Evolutionary conservation across 352 stramenopile species (phyloP), one percentile per base, ranked within the genome.

Genomic region (Globisporangium nagaii): DNA sequence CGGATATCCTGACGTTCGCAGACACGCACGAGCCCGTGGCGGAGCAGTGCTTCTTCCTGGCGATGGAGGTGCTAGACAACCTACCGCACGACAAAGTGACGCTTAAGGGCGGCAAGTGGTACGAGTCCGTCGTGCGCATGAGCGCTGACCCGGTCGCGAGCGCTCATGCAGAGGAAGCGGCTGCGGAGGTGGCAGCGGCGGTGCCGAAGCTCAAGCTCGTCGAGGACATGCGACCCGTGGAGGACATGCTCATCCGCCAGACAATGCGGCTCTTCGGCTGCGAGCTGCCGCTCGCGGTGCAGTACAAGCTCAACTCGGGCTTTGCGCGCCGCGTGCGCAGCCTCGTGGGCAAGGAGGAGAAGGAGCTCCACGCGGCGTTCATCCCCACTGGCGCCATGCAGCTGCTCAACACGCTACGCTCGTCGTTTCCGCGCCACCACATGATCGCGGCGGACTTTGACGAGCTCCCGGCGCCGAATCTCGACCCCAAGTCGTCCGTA

Each of bases 41-140:
- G 40, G 63, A 73, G 12, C 62, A 68, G 56, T 93, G 83, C 60
- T 90, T 90, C 50, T 88, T 96, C 39, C 28, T 96, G 19, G 86
- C 82, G 1, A 84, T 96, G 53, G 88, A 97, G 50, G 85, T 97
- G 49, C 73, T 97, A 8, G 88, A 97, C 68, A 97, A 97, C 61
- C 57, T 97, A 30, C 88, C 87, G 34, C 88, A 97, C 55, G 88
- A 97, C 73, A 97, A 97, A 62, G 79, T 96, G 12, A 55, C 62
- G 31, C 61, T 90, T n/a, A 54, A 69, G n/a, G 73, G 77, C 40
- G 80, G 80, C 65, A 84, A 89, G 59, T 93, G 83, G 83, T 76
- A 68, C 61, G 80, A 93, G 60, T 88, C 80, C 6, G 48, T 86
- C 22, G 69, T 93, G 22, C 70, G 73, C 34, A 62, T 72, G 15